Conservation (phyloP, 306 rosid genomes). For the Crotalaria pallida region DNA sequence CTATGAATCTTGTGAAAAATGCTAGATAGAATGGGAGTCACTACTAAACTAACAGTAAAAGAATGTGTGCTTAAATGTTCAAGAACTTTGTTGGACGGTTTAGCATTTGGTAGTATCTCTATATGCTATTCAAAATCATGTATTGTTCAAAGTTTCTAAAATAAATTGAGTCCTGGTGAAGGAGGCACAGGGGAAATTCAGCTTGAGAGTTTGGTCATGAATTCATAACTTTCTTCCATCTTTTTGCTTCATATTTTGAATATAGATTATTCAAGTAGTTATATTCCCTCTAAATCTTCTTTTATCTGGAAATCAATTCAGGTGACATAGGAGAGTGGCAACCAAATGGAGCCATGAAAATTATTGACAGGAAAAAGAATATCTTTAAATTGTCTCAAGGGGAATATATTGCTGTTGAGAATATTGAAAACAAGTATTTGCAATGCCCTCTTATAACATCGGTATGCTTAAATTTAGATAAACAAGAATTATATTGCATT, state of each 20-base stretch:
- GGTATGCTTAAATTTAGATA: conserved; percentile 40
- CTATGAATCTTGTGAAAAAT: not conserved
- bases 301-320: conserved; percentile 28
- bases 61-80: not conserved
- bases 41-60: not conserved
- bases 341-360: conserved; percentile 82
- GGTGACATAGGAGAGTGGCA: conserved; percentile 99
- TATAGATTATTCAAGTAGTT: not conserved
- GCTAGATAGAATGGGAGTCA: not conserved
- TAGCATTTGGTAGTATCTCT: not conserved
- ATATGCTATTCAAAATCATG: not conserved
- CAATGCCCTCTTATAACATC: conserved; percentile 76
- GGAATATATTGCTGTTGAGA: conserved; percentile 92
- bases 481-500: not conserved
- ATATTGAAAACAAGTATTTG: conserved; percentile 65
- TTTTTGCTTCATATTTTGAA: not conserved
- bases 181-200: not conserved
- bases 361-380: conserved; percentile 87
- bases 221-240: not conserved
- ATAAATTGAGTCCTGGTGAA: not conserved
- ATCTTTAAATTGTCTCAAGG: conserved; percentile 94
- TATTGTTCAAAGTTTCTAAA: not conserved
- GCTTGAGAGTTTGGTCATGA: not conserved
- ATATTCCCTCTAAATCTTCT: not conserved
- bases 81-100: not conserved